Evolutionary conservation across 306 rosid genomes (phyloP).

Genomic region (Gastrolobium bilobum): DNA sequence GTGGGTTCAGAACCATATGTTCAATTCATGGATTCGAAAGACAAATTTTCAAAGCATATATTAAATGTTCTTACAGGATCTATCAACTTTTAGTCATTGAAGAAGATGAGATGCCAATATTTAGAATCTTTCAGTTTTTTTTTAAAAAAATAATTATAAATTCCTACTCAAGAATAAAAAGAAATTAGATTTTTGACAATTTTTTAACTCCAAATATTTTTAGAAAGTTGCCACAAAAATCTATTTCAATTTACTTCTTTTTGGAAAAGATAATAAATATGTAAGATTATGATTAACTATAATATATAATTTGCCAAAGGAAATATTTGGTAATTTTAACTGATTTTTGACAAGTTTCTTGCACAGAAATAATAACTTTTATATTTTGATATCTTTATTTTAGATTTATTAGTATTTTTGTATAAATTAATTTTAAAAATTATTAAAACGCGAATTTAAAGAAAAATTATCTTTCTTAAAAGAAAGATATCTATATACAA

Average conservation of each 20-base stretch:
- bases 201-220: background rate
- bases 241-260: background rate
- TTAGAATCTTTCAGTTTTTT: background rate
- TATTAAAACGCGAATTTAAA: no score
- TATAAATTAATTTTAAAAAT: no score
- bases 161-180: background rate
- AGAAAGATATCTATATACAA: no score
- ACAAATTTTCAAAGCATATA: constrained; percentile 51
- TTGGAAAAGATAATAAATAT: background rate
- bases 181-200: background rate
- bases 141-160: background rate
- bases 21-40: constrained; percentile 50
- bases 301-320: background rate
- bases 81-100: constrained; percentile 49
- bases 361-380: no score
- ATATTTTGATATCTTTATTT: no score
- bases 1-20: constrained; percentile 52
- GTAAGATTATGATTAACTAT: background rate
- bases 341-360: background rate
- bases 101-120: constrained; percentile 42
- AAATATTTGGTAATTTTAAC: background rate
- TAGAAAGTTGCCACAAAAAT: background rate
- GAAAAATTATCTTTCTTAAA: no score
- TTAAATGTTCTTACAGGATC: constrained; percentile 50
- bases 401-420: no score